Conservation (phyloP, 2,329 filamentous ascomycete genomes). For the Fusarium cicatricum region DNA sequence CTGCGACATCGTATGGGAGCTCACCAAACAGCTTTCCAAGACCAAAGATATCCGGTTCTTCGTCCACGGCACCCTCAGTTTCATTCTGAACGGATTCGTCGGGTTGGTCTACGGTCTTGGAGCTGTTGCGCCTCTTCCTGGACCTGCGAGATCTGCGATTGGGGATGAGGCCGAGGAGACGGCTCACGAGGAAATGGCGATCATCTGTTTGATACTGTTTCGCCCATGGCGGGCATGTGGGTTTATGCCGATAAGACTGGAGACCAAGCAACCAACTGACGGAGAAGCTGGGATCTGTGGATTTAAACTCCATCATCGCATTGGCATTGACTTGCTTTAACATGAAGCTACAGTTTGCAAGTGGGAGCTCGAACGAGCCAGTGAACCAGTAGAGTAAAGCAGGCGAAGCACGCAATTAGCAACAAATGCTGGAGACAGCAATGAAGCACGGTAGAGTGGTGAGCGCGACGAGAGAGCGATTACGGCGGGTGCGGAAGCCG, state of each 20-base stretch:
- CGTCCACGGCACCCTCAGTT: conserved; percentile 18
- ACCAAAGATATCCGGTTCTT: conserved; percentile 28
- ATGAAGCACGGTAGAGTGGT: conserved; percentile 10
- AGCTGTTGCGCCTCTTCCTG: conserved; percentile 34
- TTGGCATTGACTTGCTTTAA: conserved; percentile 33
- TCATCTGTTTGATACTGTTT: conserved; percentile 39
- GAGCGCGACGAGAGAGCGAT: conserved; percentile 8
- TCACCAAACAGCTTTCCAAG: conserved; percentile 39
- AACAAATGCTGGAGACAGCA: conserved; percentile 5
- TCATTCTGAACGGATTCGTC: conserved; percentile 15
- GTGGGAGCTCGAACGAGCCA: conserved; percentile 14
- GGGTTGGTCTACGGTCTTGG: conserved; percentile 21
- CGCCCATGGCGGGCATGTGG: conserved; percentile 39
- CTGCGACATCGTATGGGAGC: conserved; percentile 29
- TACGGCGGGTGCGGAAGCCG: conserved; percentile 23
- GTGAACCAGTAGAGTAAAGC: conserved; percentile 21
- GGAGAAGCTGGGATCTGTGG: conserved; percentile 40
- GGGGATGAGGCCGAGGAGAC: conserved; percentile 41
- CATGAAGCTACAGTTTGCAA: conserved; percentile 29
- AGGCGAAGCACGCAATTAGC: conserved; percentile 4
- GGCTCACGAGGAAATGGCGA: conserved; percentile 43
- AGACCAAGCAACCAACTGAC: conserved; percentile 44
- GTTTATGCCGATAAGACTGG: conserved; percentile 32
- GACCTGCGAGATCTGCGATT: conserved; percentile 31
- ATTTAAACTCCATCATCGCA: conserved; percentile 41